These are phyloP conservation scores for Trichoderma reesei DNA, from an alignment of 495 filamentous ascomycete genomes.

Conservation along the genomic window DNA sequence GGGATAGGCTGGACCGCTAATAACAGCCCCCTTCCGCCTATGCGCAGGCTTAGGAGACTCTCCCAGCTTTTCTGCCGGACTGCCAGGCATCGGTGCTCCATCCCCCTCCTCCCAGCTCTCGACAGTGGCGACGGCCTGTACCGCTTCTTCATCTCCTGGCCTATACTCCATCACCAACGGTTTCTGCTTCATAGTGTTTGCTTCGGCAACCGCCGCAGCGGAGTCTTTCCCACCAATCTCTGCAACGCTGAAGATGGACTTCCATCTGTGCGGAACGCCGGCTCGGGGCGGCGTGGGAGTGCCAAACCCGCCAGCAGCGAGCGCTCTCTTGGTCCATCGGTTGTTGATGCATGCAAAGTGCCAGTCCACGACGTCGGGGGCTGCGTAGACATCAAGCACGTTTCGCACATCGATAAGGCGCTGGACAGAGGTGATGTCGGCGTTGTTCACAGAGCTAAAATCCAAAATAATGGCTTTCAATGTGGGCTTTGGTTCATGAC, in stretches of 20 bases:
- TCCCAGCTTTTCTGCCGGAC: not conserved
- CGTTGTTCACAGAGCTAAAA: conserved; percentile 91
- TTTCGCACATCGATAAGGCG: conserved; percentile 96
- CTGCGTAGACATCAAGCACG: conserved; percentile 81
- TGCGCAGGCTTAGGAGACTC: conserved; percentile 4
- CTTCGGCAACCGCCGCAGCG: conserved; percentile 48
- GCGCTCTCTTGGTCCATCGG: conserved; percentile 93
- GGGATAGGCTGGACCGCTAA: conserved; percentile 73
- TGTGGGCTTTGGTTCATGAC: conserved; percentile 40
- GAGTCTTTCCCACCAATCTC: conserved; percentile 68
- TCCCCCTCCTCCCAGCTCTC: not conserved
- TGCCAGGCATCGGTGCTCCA: not conserved
- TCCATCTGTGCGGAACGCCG: conserved; percentile 59
- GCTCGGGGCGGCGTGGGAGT: conserved; percentile 56
- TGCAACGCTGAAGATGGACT: conserved; percentile 91
- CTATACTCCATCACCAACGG: not conserved
- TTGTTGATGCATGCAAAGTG: conserved; percentile 93
- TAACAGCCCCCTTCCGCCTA: conserved; percentile 10
- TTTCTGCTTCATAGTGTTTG: conserved; percentile 43
- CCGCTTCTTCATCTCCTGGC: conserved; percentile 27
- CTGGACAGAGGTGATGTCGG: conserved; percentile 90
- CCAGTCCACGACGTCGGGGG: conserved; percentile 85
- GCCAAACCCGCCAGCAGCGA: conserved; percentile 87
- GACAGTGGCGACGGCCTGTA: not conserved
- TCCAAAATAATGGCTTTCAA: conserved; percentile 92